Evolutionary conservation across 805 yeast genomes (phyloP), one percentile per base, ranked within the genome.

Genomic region (Kodamaea sagamina): DNA sequence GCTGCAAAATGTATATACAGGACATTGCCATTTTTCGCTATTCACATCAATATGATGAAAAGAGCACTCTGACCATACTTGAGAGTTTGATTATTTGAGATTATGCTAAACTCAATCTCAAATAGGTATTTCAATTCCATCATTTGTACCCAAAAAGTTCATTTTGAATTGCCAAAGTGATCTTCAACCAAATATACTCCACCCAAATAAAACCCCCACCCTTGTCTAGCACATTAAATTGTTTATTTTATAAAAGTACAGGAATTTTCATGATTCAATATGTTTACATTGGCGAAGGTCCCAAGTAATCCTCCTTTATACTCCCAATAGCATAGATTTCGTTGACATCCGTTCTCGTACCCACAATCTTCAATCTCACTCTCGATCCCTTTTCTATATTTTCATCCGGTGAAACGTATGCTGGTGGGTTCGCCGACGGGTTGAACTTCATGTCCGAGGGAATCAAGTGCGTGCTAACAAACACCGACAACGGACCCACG

Each of bases 381-480:
- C 92, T 81, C 42, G 96, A 83, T 29, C 97, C 97, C 64, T 92
- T 92, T 60, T 88, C 95, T 36, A 93, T 89, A 49, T 88, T 84
- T 69, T 92, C 98, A 55, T 93, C 99, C 16, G 92, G 93, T 48
- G 92, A 83, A 50, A 87, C 95, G 63, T 89, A 93, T 5, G 97
- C 96, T n/a, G 99, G 99, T 7, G 99, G 99, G 55, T 92, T 90
- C 25, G 96, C 90, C 15, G 95, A 85, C 6, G 98, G 96, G 54
- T 90, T 92, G 65, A 84, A 93, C 46, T 82, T 77, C 89, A 93
- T 86, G 61, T 92, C 97, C 28, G 87, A 81, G 6, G 99, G 98
- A 55, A 93, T 90, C 63, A 90, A 76, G 68, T 92, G 97, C 27
- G 95, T 89, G 17, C 96, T 86, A 16, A 93, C 95, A 64, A 93